Percentiles rank a stretch among this genome's conserved stretches.
These are phyloP conservation scores for Acorus calamus DNA, from an alignment of 106 monocot genomes.

Conservation along the genomic window DNA sequence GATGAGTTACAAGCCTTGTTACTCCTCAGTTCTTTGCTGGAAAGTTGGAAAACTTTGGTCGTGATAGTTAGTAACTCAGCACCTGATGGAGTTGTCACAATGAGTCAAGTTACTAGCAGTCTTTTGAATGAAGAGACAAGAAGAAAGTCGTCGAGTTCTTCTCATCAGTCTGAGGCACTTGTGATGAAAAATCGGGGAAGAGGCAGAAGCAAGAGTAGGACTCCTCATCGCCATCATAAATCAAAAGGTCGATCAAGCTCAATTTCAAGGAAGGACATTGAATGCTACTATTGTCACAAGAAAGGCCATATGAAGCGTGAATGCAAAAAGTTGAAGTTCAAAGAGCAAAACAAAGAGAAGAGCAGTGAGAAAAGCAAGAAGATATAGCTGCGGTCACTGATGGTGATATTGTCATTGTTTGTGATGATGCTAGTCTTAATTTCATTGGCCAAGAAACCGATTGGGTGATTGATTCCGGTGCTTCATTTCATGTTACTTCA, in stretches of 20 bases:
- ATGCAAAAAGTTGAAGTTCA: not conserved
- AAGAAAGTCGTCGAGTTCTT: not conserved
- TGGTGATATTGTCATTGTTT: conserved; percentile 4
- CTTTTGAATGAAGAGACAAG: conserved; percentile 10
- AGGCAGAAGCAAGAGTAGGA: conserved; percentile 4
- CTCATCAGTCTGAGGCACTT: not conserved
- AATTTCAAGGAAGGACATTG: not conserved
- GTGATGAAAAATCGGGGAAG: conserved; percentile 6
- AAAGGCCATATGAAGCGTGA: conserved; percentile 4
- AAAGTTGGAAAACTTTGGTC: conserved; percentile 8
- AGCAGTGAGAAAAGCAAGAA: not conserved
- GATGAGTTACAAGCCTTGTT: conserved; percentile 5
- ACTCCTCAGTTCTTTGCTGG: conserved; percentile 3
- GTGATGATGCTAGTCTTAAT: not conserved
- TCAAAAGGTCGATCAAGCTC: not conserved
- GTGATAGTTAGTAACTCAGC: conserved; percentile 5
- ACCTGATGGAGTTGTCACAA: not conserved
- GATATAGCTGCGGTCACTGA: not conserved
- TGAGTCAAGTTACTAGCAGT: conserved; percentile 2
- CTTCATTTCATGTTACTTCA: conserved; percentile 12
- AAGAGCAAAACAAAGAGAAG: not conserved
- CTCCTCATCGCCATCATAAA: not conserved
- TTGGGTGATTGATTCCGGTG: conserved; percentile 12
- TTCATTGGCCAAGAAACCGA: conserved; percentile 2
- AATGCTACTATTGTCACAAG: conserved; percentile 3